Base-by-base conservation (phyloP, 1,139 yeast genomes). In the Wickerhamomyces sp. region DNA sequence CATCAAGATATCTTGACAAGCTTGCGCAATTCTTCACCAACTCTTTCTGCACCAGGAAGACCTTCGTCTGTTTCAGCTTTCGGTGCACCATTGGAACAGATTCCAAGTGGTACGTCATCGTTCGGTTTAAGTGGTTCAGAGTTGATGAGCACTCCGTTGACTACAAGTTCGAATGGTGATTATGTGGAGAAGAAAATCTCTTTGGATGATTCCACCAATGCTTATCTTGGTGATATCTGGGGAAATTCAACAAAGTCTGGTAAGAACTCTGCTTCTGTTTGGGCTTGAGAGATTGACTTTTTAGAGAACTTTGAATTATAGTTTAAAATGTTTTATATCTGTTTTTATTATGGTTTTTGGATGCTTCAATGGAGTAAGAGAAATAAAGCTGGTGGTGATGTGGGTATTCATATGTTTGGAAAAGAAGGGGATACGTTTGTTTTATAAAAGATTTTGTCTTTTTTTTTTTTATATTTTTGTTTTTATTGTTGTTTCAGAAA, bases 221-320 rank as follows among this genome's bases (percentile, higher is more conserved):
- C 46, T 10, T 50, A 50, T 33, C 26, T 48, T 23, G 47, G 47
- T 28, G 52, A 48, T 23, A 44, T 50, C 21, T 50, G 54, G 54
- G 51, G 50, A 2, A 40, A 36, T 23, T 38, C 49, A 2, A n/a
- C n/a, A n/a, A 46, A 43, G 24, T 32, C 42, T 7, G 29, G 41
- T 23, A 44, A 47, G 32, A 41, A 33, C 26, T 45, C 52, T 9
- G 23, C 51, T 4, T 48, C 53, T 9, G 53, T 50, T 22, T 50
- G 54, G 54, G 54, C 52, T 2, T 49, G 37, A 38, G n/a, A n/a
- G n/a, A n/a, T n/a, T n/a, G n/a, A n/a, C n/a, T n/a, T n/a, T n/a
- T n/a, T n/a, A n/a, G n/a, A n/a, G n/a, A n/a, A n/a, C n/a, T n/a
- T n/a, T n/a, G n/a, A n/a, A n/a, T n/a, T n/a, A n/a, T n/a, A n/a